Conservation (phyloP, 2,329 filamentous ascomycete species). For the Pyrenophora seminiperda region DNA sequence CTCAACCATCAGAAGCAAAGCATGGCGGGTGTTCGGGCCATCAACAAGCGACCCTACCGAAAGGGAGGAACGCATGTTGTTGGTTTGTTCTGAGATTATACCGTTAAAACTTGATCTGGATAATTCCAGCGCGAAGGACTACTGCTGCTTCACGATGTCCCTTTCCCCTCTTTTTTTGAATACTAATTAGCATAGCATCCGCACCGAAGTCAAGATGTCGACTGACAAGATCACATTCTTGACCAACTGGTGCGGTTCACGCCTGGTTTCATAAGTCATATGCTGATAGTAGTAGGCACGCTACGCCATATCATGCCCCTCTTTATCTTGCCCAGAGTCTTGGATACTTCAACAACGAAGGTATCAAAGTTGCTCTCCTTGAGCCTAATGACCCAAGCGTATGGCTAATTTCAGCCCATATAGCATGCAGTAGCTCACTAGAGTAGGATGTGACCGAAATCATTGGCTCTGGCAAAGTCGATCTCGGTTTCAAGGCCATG, state of each 20-base stretch:
- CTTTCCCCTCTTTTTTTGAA: slow-evolving; percentile 37
- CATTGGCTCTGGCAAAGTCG: slow-evolving; percentile 75
- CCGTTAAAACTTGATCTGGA: slow-evolving; percentile 84
- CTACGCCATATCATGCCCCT: slow-evolving; percentile 79
- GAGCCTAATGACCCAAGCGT: slow-evolving; percentile 79
- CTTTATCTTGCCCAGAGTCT: slow-evolving; percentile 77
- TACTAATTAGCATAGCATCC: slow-evolving; percentile 47
- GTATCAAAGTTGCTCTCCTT: slow-evolving; percentile 75
- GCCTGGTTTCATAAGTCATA: slow-evolving; percentile 1
- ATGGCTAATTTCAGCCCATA: slow-evolving; percentile 25
- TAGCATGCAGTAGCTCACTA: neutral
- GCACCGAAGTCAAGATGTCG: slow-evolving; percentile 65
- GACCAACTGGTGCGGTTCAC: slow-evolving; percentile 71
- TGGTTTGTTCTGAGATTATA: slow-evolving; percentile 50
- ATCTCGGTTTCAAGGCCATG: slow-evolving; percentile 83
- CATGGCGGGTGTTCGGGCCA: slow-evolving; percentile 29
- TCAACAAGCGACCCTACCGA: neutral
- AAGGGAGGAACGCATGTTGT: neutral
- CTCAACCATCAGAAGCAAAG: slow-evolving; percentile 28
- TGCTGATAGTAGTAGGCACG: slow-evolving; percentile 63
- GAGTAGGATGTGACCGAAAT: slow-evolving; percentile 76
- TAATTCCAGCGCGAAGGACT: slow-evolving; percentile 86
- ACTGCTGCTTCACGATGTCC: slow-evolving; percentile 66
- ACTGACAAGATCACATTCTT: slow-evolving; percentile 86
- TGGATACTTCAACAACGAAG: slow-evolving; percentile 75